These are phyloP conservation scores for Ilex aquifolium DNA, from an alignment of 257 asterid genomes.

Conservation along the genomic window DNA sequence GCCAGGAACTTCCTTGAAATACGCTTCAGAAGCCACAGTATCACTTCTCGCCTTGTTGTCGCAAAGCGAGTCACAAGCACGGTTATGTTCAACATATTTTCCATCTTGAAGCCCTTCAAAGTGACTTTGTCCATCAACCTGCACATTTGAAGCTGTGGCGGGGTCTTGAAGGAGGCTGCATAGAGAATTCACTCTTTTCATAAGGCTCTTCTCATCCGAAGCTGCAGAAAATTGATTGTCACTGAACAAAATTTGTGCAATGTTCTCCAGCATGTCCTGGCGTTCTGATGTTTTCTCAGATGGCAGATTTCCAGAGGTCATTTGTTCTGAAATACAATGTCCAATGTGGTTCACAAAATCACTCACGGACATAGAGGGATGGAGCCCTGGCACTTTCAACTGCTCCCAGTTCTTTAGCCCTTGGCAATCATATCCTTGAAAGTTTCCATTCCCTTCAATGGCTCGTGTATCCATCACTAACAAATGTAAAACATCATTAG, in stretches of 20 bases:
- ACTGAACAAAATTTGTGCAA: slow-evolving; percentile 34
- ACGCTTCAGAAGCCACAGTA: slow-evolving; percentile 20
- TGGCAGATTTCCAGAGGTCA: slow-evolving; percentile 52
- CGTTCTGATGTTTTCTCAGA: slow-evolving; percentile 50
- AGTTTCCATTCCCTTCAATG: slow-evolving; percentile 33
- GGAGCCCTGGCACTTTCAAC: slow-evolving; percentile 32
- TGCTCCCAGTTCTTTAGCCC: slow-evolving; percentile 27
- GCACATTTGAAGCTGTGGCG: slow-evolving; percentile 22
- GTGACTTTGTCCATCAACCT: slow-evolving; percentile 26
- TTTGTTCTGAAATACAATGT: slow-evolving; percentile 53
- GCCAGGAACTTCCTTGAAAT: slow-evolving; percentile 11
- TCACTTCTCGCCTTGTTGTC: slow-evolving; percentile 14
- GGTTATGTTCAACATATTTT: slow-evolving; percentile 19
- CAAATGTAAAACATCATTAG: slow-evolving; percentile 12
- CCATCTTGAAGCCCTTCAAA: slow-evolving; percentile 23
- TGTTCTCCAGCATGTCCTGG: slow-evolving; percentile 51
- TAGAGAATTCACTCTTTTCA: slow-evolving; percentile 82
- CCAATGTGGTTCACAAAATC: slow-evolving; percentile 68
- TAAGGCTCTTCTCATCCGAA: slow-evolving; percentile 68
- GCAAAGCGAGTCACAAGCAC: slow-evolving; percentile 10
- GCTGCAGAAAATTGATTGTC: slow-evolving; percentile 44
- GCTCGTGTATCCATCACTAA: slow-evolving; percentile 43
- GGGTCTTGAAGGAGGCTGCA: slow-evolving; percentile 62
- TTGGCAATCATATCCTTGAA: slow-evolving; percentile 18
- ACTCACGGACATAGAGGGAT: slow-evolving; percentile 54